Conservation (phyloP, 805 yeast species). For the Saccharomyces eubayanus region DNA sequence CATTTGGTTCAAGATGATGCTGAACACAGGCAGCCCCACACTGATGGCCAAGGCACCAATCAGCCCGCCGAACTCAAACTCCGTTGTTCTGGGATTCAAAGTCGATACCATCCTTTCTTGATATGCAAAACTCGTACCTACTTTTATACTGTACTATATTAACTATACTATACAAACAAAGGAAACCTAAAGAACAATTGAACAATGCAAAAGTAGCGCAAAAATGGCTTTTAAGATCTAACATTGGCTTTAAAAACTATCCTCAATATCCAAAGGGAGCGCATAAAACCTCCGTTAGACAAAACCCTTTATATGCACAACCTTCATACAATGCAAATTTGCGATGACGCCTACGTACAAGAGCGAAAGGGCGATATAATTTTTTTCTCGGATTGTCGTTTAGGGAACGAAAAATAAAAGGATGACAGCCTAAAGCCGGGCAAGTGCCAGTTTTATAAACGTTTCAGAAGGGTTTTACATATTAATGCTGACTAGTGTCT, state of each 20-base stretch:
- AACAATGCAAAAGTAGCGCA: neutral
- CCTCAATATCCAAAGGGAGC: neutral
- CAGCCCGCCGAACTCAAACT: slow-evolving; percentile 70
- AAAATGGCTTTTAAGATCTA: neutral
- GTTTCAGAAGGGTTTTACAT: neutral
- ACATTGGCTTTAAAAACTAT: neutral
- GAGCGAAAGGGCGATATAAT: neutral
- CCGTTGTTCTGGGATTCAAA: slow-evolving; percentile 64
- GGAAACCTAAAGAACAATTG: neutral
- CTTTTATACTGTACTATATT: neutral
- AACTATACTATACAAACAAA: neutral
- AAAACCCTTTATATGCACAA: neutral
- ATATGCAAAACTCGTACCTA: neutral
- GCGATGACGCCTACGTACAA: neutral
- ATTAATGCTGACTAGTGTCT: neutral
- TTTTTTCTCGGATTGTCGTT: neutral
- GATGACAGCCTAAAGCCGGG: neutral
- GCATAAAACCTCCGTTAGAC: neutral
- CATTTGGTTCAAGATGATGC: slow-evolving; percentile 50
- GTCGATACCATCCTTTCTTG: slow-evolving; percentile 5
- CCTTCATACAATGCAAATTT: neutral
- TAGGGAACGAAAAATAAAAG: neutral
- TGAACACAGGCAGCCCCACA: slow-evolving; percentile 55
- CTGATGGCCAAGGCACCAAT: slow-evolving; percentile 65
- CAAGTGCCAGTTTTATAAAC: neutral